These are phyloP conservation scores for Aspergillus ustus DNA, from an alignment of 2,329 filamentous ascomycete genomes.

Conservation along the genomic window DNA sequence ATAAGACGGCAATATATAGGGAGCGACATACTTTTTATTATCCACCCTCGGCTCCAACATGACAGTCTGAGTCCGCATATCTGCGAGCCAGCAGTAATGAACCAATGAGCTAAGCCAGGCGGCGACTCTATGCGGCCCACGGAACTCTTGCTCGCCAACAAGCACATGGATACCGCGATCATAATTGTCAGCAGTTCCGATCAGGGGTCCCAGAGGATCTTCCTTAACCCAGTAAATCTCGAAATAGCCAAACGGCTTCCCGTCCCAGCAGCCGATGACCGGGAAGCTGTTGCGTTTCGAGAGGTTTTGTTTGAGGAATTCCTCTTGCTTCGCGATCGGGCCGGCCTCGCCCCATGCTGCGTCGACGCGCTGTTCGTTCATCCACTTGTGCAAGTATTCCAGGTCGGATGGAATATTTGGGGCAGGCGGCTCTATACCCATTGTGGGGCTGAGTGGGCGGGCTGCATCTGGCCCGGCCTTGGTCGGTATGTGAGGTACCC, in stretches of 20 bases:
- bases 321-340: conserved; percentile 60
- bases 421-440: conserved; percentile 47
- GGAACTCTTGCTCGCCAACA: conserved; percentile 88
- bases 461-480: conserved; percentile 53
- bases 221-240: conserved; percentile 99
- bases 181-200: conserved; percentile 73
- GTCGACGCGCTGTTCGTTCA: conserved; percentile 81
- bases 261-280: conserved; percentile 91
- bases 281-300: conserved; percentile 79
- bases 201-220: conserved; percentile 72
- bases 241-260: conserved; percentile 94
- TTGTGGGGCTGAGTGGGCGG: conserved; percentile 35
- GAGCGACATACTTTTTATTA: conserved; percentile 76
- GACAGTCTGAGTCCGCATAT: conserved; percentile 79
- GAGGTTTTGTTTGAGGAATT: conserved; percentile 71
- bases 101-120: conserved; percentile 83
- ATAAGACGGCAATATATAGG: not conserved
- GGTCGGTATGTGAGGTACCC: conserved; percentile 70
- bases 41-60: conserved; percentile 90
- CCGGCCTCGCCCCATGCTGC: conserved; percentile 79
- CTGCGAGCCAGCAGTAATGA: conserved; percentile 81
- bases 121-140: conserved; percentile 75
- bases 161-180: conserved; percentile 88
- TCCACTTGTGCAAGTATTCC: conserved; percentile 81
- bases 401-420: conserved; percentile 58